Evolutionary conservation across 257 asterid species (phyloP).

Genomic region (Anisodus acutangulus): DNA sequence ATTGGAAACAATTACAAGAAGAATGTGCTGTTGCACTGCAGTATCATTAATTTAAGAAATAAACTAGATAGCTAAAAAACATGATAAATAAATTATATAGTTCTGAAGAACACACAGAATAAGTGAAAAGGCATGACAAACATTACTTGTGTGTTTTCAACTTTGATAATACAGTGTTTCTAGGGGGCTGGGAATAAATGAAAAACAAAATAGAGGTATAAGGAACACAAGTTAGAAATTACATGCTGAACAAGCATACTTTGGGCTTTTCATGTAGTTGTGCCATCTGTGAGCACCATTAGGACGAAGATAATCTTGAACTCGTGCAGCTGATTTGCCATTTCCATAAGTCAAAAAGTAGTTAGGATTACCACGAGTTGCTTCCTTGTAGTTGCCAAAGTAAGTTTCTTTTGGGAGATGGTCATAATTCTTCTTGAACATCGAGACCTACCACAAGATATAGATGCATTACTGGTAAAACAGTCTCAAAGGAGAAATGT

Average conservation of each 20-base stretch:
- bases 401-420: conserved; percentile 66
- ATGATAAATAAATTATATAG: background rate
- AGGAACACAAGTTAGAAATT: conserved; percentile 22
- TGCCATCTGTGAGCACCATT: conserved; percentile 91
- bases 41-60: background rate
- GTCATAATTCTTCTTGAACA: conserved; percentile 82
- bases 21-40: background rate
- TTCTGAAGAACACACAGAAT: background rate
- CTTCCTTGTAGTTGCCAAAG: conserved; percentile 57
- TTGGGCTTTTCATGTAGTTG: conserved; percentile 73
- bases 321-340: conserved; percentile 79
- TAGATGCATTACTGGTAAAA: background rate
- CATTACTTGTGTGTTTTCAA: background rate
- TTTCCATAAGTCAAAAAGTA: conserved; percentile 84
- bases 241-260: conserved; percentile 43
- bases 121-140: background rate
- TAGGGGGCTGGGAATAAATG: conserved; percentile 19
- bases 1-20: background rate
- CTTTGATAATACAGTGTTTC: background rate
- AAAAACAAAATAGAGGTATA: conserved; percentile 6
- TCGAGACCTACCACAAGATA: conserved; percentile 58
- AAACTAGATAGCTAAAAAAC: background rate
- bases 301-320: conserved; percentile 83
- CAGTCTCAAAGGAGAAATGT: background rate
- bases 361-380: conserved; percentile 74